Evolutionary conservation across 179 eudicot genomes (phyloP).

Genomic region (Beta macrorhiza): DNA sequence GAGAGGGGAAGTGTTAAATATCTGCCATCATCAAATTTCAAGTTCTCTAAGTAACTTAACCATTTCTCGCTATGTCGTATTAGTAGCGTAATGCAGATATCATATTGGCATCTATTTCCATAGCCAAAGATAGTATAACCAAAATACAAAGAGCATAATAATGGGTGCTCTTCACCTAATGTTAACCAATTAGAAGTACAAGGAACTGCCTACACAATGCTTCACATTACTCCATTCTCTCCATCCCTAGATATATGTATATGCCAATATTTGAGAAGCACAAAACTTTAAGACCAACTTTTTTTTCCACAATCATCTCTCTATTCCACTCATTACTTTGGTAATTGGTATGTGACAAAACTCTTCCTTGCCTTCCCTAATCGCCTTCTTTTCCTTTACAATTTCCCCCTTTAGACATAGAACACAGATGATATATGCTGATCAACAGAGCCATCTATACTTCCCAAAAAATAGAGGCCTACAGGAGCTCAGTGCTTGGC

Average conservation of each 20-base stretch:
- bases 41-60: background rate
- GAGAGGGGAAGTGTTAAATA: too few relatives aligned
- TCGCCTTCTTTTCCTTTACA: background rate
- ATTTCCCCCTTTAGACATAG: background rate
- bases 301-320: background rate
- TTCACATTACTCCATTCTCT: background rate
- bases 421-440: background rate
- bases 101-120: background rate
- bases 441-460: background rate
- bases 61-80: background rate
- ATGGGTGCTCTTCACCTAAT: constrained; percentile 2
- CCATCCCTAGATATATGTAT: background rate
- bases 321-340: background rate
- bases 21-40: too few relatives aligned
- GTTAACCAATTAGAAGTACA: background rate
- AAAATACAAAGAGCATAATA: background rate
- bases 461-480: background rate
- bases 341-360: background rate
- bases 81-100: background rate
- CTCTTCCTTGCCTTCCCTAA: background rate
- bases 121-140: background rate
- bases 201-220: background rate
- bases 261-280: background rate
- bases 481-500: background rate
- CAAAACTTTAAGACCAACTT: background rate